phyloP scores from a whole-genome alignment of 768 basidiomycete species.

The Suillus weaverae region DNA sequence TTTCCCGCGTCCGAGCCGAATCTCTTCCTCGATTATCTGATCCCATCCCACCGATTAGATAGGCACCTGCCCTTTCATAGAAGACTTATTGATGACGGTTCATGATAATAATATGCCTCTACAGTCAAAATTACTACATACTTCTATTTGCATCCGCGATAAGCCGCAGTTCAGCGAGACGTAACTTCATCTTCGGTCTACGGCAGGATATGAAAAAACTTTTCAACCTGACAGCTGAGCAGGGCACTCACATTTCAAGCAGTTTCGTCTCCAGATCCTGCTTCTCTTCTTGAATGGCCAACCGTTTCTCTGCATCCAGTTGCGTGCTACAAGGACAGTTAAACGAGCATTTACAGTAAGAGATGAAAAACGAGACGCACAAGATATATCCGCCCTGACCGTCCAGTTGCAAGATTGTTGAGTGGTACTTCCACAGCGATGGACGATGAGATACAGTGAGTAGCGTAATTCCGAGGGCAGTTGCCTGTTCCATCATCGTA shows the following conservation, averaged over 20 bases:
- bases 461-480: slow-evolving; percentile 83
- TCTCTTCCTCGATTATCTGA: not conserved
- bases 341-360: not conserved
- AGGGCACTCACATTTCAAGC: slow-evolving; percentile 71
- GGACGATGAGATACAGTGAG: slow-evolving; percentile 95
- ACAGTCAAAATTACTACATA: slow-evolving; percentile 1
- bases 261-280: slow-evolving; percentile 83
- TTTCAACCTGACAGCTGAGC: not conserved
- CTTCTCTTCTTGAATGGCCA: slow-evolving; percentile 94
- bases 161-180: slow-evolving; percentile 67
- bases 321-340: slow-evolving; percentile 57
- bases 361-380: slow-evolving; percentile 45
- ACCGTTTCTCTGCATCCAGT: slow-evolving; percentile 84
- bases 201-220: slow-evolving; percentile 6
- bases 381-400: slow-evolving; percentile 96
- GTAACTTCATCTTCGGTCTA: slow-evolving; percentile 80
- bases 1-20: not conserved
- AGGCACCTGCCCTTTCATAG: not conserved
- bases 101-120: not conserved
- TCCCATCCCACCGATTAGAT: not conserved
- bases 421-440: slow-evolving; percentile 91
- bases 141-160: slow-evolving; percentile 29
- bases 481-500: slow-evolving; percentile 92
- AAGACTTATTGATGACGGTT: not conserved
- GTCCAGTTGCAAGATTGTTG: slow-evolving; percentile 87